phyloP scores from a whole-genome alignment of 2,329 filamentous ascomycete species.

The Nannizzia gypsea region DNA sequence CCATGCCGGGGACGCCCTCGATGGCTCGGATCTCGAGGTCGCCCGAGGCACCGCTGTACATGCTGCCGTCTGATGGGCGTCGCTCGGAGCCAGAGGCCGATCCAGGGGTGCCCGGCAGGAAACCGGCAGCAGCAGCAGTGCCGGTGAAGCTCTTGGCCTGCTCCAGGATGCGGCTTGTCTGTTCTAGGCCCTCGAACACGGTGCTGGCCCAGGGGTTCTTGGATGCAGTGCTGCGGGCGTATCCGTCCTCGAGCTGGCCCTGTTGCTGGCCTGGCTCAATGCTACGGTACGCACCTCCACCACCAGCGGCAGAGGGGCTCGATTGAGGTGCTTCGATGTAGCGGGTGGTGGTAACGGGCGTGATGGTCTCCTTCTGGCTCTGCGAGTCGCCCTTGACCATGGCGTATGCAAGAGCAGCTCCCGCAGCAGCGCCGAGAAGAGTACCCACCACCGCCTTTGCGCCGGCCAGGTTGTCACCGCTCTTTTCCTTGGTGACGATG shows the following conservation, averaged over 20 bases:
- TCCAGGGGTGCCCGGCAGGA: not conserved
- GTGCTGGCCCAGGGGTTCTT: constrained; percentile 33
- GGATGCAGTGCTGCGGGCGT: constrained; percentile 26
- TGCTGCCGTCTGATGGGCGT: constrained; percentile 28
- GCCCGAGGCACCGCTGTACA: constrained; percentile 23
- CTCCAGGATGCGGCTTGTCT: constrained; percentile 12
- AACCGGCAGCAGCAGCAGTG: not conserved
- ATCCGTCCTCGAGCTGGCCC: constrained; percentile 14
- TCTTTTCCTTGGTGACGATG: constrained; percentile 21
- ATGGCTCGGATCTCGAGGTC: constrained; percentile 27
- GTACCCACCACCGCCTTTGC: constrained; percentile 60
- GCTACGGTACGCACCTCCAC: constrained; percentile 15
- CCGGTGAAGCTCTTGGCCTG: constrained; percentile 10
- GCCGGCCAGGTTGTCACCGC: constrained; percentile 22
- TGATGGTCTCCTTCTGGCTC: constrained; percentile 10
- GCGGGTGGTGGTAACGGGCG: constrained; percentile 18
- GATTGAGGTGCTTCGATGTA: constrained; percentile 14
- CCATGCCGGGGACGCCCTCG: constrained; percentile 24
- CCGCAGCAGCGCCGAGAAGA: constrained; percentile 66
- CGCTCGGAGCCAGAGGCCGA: constrained; percentile 12
- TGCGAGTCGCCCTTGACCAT: constrained; percentile 42
- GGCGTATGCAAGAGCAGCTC: constrained; percentile 63
- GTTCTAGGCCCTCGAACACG: constrained; percentile 30
- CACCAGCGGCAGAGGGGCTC: constrained; percentile 14
- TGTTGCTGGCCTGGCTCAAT: not conserved